phyloP scores from a whole-genome alignment of 1,284 basidiomycete species.

The Tranzscheliella williamsii region DNA sequence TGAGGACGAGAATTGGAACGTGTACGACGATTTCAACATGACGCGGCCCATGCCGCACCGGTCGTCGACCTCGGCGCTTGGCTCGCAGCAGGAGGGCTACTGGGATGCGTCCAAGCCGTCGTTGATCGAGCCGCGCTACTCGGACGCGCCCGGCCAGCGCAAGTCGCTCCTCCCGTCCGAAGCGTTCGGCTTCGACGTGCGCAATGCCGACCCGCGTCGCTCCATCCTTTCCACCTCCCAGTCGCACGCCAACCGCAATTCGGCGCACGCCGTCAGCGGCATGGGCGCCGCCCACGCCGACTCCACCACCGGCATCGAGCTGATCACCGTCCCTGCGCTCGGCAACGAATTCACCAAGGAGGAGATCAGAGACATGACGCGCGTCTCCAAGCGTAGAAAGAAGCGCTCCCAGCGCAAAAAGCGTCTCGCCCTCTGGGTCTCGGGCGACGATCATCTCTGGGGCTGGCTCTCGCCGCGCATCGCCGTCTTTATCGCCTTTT shows the following conservation, averaged over 20 bases:
- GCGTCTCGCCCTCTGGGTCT: constrained; percentile 31
- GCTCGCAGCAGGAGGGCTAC: constrained; percentile 15
- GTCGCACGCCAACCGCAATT: constrained; percentile 1
- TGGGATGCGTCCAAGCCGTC: constrained; percentile 28
- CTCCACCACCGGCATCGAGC: constrained; percentile 45
- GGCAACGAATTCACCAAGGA: constrained; percentile 50
- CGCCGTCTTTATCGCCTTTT: constrained; percentile 46
- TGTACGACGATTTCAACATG: constrained; percentile 58
- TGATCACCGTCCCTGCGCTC: constrained; percentile 56
- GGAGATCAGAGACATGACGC: constrained; percentile 44
- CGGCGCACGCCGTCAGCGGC: constrained; percentile 12
- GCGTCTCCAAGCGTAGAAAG: constrained; percentile 13
- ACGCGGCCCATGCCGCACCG: constrained; percentile 32
- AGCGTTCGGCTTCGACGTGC: constrained; percentile 52
- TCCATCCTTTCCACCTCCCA: constrained; percentile 16
- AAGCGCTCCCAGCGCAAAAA: constrained; percentile 22
- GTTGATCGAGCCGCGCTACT: constrained; percentile 20
- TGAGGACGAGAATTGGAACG: constrained; percentile 51
- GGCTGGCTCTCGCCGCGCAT: constrained; percentile 43
- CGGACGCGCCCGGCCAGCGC: constrained; percentile 14
- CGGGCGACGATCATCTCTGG: constrained; percentile 40
- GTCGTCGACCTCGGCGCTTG: constrained; percentile 8
- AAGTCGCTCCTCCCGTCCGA: constrained; percentile 33
- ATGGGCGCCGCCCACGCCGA: constrained; percentile 28
- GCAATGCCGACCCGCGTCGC: constrained; percentile 43